Evolutionary conservation across 331 rosid genomes (phyloP), one percentile per base, ranked within the genome.

Genomic region (Rhamnella rubrinervis): DNA sequence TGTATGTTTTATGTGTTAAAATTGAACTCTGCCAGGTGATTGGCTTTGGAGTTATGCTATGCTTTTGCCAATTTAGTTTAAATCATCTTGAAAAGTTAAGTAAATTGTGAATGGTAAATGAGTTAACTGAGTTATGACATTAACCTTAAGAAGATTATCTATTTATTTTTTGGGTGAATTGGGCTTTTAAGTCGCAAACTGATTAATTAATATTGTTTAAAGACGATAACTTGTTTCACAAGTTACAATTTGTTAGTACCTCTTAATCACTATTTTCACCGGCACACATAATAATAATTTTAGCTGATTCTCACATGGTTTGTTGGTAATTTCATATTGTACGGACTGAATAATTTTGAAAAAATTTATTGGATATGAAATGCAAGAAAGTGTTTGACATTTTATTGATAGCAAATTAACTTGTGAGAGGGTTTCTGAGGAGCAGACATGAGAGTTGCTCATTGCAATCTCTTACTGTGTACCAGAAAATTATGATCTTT

Each of bases 391-490:
- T 49, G 44, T 23, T 16, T 49, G 40, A 38, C 77, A 65, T 84
- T 84, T 74, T 84, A 89, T 88, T 92, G 96, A 88, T 88, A 84
- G 10, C 81, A 72, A 50, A 64, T 71, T 63, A 84, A 61, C 57
- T 28, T 64, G 56, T 73, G 59, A 64, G 75, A 78, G 75, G 79
- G 73, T 63, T 56, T 70, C 82, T 50, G 66, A 76, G 46, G 90
- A 71, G 75, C 75, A 57, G 81, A 78, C 83, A 55, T 83, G 88
- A 53, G 96, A 84, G 81, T 78, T 73, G 52, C 96, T 89, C 66
- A 89, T 86, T 61, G 88, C 88, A 13, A 82, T 89, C 73, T 84
- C 96, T 13, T 37, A 75, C 61, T 23, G 67, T 23, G 67, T 65
- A 18, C 82, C 79, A 0, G 84, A 84, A 23, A 23, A 23, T 23